Conservation (phyloP, 176 grass and related monocot species). For the Pharus latifolius region DNA sequence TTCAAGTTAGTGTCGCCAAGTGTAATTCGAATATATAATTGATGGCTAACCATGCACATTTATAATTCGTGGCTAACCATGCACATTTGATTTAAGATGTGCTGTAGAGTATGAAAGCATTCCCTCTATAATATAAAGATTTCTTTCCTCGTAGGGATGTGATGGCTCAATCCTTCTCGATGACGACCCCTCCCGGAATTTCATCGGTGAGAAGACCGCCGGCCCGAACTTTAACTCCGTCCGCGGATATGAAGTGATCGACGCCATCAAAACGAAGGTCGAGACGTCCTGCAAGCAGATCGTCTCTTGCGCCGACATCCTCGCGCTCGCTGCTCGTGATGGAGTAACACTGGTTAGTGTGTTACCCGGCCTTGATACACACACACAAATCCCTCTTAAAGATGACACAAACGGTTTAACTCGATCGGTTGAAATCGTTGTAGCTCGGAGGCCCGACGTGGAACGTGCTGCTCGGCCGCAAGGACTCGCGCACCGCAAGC, state of each 20-base stretch:
- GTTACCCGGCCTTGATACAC: background rate
- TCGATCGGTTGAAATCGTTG: background rate
- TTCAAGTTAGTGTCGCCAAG: background rate
- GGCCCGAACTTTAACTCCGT: slow-evolving; percentile 19
- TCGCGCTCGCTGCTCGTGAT: slow-evolving; percentile 25
- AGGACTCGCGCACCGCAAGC: slow-evolving; percentile 51
- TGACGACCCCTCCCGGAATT: slow-evolving; percentile 10
- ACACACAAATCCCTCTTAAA: background rate
- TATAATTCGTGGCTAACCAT: no score
- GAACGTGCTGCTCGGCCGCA: slow-evolving; percentile 16
- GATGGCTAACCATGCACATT: no score
- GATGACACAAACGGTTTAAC: background rate
- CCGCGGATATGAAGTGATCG: slow-evolving; percentile 5
- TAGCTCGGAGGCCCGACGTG: slow-evolving; percentile 34
- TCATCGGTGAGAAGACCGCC: slow-evolving; percentile 26
- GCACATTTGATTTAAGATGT: no score
- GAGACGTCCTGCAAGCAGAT: slow-evolving; percentile 3
- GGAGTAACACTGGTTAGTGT: slow-evolving; percentile 17
- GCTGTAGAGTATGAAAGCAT: no score
- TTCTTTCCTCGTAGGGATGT: slow-evolving; percentile 1
- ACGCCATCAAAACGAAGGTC: slow-evolving; percentile 17
- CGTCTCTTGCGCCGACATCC: slow-evolving; percentile 32
- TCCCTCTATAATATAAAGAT: no score
- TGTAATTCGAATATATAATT: no score
- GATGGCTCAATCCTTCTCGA: slow-evolving; percentile 23